phyloP scores from a whole-genome alignment of 2,329 filamentous ascomycete species.

The Calonectria hongkongensis region DNA sequence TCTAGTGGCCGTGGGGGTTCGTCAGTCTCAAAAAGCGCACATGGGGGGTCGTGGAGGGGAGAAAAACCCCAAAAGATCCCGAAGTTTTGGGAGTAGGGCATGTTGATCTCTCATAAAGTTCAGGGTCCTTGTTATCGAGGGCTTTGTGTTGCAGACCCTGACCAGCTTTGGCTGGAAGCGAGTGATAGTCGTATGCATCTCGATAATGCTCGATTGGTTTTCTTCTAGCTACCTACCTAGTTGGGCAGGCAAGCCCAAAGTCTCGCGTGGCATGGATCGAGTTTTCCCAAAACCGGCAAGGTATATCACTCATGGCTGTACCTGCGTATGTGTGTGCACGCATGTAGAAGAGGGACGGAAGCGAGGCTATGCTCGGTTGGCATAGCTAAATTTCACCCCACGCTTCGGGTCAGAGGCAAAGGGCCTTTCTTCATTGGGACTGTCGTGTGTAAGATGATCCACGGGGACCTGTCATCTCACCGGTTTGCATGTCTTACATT shows the following conservation, averaged over 20 bases:
- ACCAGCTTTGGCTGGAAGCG: not conserved
- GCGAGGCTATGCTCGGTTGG: conserved; percentile 15
- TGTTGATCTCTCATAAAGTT: conserved; percentile 16
- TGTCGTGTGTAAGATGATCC: not conserved
- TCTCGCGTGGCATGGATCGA: conserved; percentile 20
- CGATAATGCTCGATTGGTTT: not conserved
- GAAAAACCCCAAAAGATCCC: not conserved
- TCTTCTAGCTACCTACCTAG: conserved; percentile 5
- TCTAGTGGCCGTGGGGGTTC: conserved; percentile 2
- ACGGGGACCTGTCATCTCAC: not conserved
- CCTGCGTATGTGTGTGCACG: not conserved
- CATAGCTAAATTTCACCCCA: conserved; percentile 23
- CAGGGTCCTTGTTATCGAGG: not conserved
- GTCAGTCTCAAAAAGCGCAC: not conserved
- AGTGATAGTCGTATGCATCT: not conserved
- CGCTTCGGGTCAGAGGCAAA: not conserved
- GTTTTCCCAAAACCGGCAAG: conserved; percentile 14
- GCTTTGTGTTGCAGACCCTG: not conserved
- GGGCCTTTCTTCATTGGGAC: not conserved
- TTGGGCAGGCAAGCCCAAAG: not conserved
- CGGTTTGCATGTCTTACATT: not conserved
- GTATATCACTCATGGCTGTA: not conserved
- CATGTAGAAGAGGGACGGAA: not conserved
- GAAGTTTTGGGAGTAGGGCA: not conserved
- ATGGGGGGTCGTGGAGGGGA: not conserved